phyloP scores from a whole-genome alignment of 352 stramenopile genomes.

The Globisporangium spinosum region DNA sequence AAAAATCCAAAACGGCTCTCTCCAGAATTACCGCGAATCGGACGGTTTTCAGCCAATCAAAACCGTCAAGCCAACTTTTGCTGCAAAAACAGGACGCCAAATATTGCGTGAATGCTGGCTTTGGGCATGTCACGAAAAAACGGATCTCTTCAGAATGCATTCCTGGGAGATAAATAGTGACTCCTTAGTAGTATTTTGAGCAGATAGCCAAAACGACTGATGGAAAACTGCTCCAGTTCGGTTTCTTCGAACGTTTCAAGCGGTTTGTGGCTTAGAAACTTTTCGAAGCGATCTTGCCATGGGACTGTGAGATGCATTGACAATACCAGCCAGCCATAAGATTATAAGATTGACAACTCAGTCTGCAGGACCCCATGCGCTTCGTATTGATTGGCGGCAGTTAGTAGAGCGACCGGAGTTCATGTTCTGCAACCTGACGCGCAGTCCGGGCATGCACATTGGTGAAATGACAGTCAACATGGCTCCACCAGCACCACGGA shows the following conservation, averaged over 20 bases:
- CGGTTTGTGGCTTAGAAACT: background rate
- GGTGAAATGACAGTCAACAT: background rate
- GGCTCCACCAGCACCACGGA: background rate
- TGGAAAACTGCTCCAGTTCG: background rate
- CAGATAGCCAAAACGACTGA: background rate
- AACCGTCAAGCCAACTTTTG: background rate
- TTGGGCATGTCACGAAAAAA: background rate
- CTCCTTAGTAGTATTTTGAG: too few relatives aligned
- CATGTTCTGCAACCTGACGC: background rate
- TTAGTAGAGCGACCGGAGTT: background rate
- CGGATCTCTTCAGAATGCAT: background rate
- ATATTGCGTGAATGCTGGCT: background rate
- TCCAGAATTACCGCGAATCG: background rate
- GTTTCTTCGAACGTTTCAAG: background rate
- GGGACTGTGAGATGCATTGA: background rate
- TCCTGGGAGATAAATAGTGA: background rate
- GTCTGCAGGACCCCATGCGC: background rate
- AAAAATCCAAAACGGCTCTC: background rate
- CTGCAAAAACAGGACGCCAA: background rate
- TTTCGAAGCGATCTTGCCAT: background rate
- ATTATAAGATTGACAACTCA: background rate
- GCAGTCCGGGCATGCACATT: background rate
- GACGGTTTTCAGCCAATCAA: background rate
- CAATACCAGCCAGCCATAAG: background rate
- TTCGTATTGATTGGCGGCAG: background rate